Evolutionary conservation across 352 stramenopile species (phyloP), one percentile per base, ranked within the genome.

Genomic region (Thraustotheca clavata): DNA sequence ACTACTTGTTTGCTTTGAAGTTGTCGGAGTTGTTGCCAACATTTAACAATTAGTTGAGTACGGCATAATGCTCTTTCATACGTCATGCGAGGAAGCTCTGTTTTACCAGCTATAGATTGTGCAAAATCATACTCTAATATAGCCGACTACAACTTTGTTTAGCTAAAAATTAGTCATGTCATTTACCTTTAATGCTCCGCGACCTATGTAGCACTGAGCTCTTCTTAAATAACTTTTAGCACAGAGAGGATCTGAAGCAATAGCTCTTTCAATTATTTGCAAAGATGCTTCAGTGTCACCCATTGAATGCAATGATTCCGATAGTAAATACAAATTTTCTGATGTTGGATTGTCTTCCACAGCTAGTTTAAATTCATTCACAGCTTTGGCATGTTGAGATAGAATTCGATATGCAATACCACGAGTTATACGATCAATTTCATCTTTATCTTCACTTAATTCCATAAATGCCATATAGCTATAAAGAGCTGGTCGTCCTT

Each of bases 201-300:
- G 46, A n/a, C 38, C 57, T 31, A 65, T 39, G 18, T 55, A 65
- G 29, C 57, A 65, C 27, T 91, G 82, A 9, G 80, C 80, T 2
- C 82, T 75, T 4, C 80, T 78, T 36, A 81, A 72, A 39, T 91
- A 88, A 36, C 79, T 81, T 31, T 76, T 77, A 63, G 75, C 84
- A 62, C 78, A 80, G 18, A 62, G 71, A 0, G 82, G 82, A 49
- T 89, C 82, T 4, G 74, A 59, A 35, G 47, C 75, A 52, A 91
- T 86, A 32, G 88, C 80, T 34, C 79, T 76, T 8, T 91, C 79
- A 49, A 81, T 91, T 49, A 88, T 73, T 12, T 79, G 73, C 52
- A 89, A 57, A 57, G 82, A 87, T 62, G 88, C 88, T 55, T 87
- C 80, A 20, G 82, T 91, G 62, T 91, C 82, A 18, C 82, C 82